Conservation (phyloP, 495 filamentous ascomycete genomes). For the Hyaloscypha bicolor region DNA sequence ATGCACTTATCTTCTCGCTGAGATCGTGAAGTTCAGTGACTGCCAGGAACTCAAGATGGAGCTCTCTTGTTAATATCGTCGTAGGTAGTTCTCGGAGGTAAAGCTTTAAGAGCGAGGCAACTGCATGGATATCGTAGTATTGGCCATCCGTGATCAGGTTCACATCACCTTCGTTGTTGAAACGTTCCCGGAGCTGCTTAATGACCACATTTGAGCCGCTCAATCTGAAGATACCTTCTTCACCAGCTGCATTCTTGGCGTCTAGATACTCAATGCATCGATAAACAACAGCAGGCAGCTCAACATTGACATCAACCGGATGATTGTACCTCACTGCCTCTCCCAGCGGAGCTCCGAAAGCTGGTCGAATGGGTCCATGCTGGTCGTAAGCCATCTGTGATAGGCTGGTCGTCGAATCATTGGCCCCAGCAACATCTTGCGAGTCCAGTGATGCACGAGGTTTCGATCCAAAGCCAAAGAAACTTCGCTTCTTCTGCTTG, state of each 20-base stretch:
- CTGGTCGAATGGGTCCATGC: conserved; percentile 64
- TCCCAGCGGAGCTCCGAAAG: conserved; percentile 83
- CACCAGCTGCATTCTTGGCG: conserved; percentile 75
- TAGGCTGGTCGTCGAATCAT: conserved; percentile 41
- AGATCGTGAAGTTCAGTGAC: conserved; percentile 81
- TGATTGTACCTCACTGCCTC: conserved; percentile 83
- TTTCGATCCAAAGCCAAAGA: conserved; percentile 82
- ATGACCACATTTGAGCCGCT: conserved; percentile 94
- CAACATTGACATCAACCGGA: conserved; percentile 68
- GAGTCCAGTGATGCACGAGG: conserved; percentile 45
- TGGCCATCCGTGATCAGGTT: conserved; percentile 81
- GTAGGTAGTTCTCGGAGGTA: conserved; percentile 91
- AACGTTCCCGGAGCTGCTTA: conserved; percentile 85
- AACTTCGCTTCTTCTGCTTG: conserved; percentile 84
- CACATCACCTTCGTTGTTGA: conserved; percentile 92
- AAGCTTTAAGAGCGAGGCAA: conserved; percentile 90
- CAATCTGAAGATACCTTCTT: conserved; percentile 96
- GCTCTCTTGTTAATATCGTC: conserved; percentile 86
- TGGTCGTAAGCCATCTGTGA: conserved; percentile 46
- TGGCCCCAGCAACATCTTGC: conserved; percentile 26
- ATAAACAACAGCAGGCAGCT: conserved; percentile 93
- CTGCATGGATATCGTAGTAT: conserved; percentile 94
- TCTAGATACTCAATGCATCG: conserved; percentile 94
- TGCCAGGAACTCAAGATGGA: conserved; percentile 85
- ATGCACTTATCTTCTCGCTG: conserved; percentile 76